Evolutionary conservation across 179 eudicot species (phyloP), one percentile per base, ranked within the genome.

Genomic region (Camellia oleifera): DNA sequence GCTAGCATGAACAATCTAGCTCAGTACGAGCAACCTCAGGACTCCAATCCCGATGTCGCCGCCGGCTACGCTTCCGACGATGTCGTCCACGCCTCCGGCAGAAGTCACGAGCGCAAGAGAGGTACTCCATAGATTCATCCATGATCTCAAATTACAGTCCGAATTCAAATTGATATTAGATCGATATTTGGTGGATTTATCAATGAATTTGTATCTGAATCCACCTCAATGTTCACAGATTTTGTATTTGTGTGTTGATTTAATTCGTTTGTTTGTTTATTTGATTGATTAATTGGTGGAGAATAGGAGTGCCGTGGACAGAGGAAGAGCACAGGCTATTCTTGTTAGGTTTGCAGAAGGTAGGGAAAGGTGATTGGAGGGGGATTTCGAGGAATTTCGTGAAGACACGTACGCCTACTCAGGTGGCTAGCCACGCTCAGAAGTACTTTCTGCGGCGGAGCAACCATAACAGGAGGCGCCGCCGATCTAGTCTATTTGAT

Each of bases 401-500:
- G 4, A 93, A 92, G 82, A 90, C 97, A 53, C 85, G 97, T 17
- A 91, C 97, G 45, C 97, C 97, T 3, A 91, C 97, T 66, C 97
- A 93, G 78, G 97, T 93, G 46, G 97, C 95, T 4, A 93, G 97
- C 82, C 97, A 93, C 86, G 97, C 97, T 81, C 97, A 93, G 74
- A 93, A 93, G 78, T 92, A 92, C 50, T 93, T 88, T 56, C 96
- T 92, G 85, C 92, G 97, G 13, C 89, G 88, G 42, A 83, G 71
- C 84, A 93, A 87, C 69, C 76, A 84, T 74, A 93, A 84, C 70
- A 83, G 96, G 58, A 80, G 96, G 10, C 96, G 96, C 46, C 97
- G 96, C 50, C 87, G 97, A 15, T 90, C 95, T 18, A 93, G 97
- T 65, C 92, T 93, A 75, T 93, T 93, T 17, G 97, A 93, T 79